phyloP scores from a whole-genome alignment of 2,329 filamentous ascomycete species.

The Scedosporium boydii region DNA sequence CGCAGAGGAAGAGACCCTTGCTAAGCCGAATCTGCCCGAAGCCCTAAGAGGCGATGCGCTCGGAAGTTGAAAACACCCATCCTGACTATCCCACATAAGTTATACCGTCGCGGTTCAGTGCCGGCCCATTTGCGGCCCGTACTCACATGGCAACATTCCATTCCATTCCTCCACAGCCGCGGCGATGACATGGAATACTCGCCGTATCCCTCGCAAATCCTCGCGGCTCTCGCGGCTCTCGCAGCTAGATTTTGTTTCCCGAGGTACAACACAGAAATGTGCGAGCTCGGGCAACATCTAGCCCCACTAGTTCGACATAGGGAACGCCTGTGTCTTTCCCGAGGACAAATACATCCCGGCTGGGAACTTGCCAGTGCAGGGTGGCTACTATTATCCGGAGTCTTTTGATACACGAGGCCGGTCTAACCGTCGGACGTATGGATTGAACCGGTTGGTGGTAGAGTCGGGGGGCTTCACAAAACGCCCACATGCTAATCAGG shows the following conservation, averaged over 20 bases:
- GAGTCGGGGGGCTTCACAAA: slow-evolving; percentile 32
- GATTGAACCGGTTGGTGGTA: slow-evolving; percentile 29
- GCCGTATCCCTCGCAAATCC: slow-evolving; percentile 19
- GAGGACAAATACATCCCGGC: slow-evolving; percentile 32
- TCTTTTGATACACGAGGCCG: background rate
- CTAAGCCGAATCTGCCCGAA: no score
- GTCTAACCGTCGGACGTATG: slow-evolving; percentile 17
- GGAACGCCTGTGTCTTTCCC: slow-evolving; percentile 29
- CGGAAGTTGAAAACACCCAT: no score
- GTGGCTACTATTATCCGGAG: background rate
- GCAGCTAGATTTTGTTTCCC: slow-evolving; percentile 25
- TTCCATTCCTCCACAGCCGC: slow-evolving; percentile 37
- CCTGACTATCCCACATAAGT: no score
- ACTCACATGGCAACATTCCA: slow-evolving; percentile 34
- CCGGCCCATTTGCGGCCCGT: slow-evolving; percentile 15
- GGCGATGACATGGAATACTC: slow-evolving; percentile 27
- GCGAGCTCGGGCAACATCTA: slow-evolving; percentile 11
- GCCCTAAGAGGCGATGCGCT: no score
- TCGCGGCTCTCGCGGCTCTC: slow-evolving; percentile 21
- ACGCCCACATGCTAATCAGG: slow-evolving; percentile 24
- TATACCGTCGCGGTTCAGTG: no score
- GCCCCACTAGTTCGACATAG: slow-evolving; percentile 43
- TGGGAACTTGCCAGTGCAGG: slow-evolving; percentile 28
- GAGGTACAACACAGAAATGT: slow-evolving; percentile 24
- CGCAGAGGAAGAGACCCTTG: no score